A percentile compares a stretch with the other conserved stretches of the same genome.
Evolutionary conservation across 176 grass and related monocot genomes (phyloP).

Genomic region (Oryza coarctata): DNA sequence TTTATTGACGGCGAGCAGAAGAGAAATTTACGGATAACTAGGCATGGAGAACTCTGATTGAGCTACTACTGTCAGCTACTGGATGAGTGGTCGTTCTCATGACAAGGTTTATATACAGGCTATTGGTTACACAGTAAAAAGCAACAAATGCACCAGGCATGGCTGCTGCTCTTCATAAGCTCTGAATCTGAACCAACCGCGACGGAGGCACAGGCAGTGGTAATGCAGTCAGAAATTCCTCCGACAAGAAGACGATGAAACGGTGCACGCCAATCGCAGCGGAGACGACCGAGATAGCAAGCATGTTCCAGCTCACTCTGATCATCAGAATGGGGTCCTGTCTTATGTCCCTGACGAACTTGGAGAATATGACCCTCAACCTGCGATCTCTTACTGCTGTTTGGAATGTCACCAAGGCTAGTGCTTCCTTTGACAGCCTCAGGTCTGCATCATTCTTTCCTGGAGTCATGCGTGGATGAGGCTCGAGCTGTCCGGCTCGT

Average conservation of each 20-base stretch:
- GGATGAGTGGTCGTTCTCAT: neutral
- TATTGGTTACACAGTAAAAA: neutral
- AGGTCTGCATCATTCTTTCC: neutral
- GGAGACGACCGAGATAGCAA: slow-evolving; percentile 12
- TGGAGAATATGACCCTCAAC: slow-evolving; percentile 62
- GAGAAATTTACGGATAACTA: no score
- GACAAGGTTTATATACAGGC: slow-evolving; percentile 17
- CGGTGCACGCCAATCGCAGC: slow-evolving; percentile 43
- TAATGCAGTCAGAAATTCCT: slow-evolving; percentile 21
- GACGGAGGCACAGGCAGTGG: neutral
- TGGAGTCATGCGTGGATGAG: neutral
- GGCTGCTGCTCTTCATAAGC: neutral
- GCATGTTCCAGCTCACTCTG: slow-evolving; percentile 48
- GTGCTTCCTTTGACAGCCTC: slow-evolving; percentile 5
- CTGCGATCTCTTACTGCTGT: slow-evolving; percentile 45
- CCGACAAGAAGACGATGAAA: slow-evolving; percentile 42
- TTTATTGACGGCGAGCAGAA: no score
- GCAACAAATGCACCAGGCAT: neutral
- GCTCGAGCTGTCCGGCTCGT: neutral
- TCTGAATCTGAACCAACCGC: slow-evolving; percentile 24
- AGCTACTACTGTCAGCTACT: no score
- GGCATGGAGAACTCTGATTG: no score
- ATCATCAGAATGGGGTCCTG: slow-evolving; percentile 44
- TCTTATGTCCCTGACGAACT: slow-evolving; percentile 51
- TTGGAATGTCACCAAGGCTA: slow-evolving; percentile 25